Percentiles rank a stretch among this genome's conserved stretches.
Evolutionary conservation across 2,329 filamentous ascomycete species (phyloP).

Genomic region (Diatrype stigma): DNA sequence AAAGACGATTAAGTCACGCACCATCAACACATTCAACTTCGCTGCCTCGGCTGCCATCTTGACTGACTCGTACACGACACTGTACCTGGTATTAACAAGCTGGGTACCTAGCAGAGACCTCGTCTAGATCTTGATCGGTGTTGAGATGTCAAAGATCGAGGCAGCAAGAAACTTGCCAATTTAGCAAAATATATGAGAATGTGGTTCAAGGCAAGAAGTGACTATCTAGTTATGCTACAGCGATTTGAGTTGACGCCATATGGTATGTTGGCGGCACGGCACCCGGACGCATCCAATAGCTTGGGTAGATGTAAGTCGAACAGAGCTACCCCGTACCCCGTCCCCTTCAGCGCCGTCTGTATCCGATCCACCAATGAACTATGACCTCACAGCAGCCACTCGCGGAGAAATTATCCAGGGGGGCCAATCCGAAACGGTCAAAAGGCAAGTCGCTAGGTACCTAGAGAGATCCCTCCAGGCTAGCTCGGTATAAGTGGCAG

Average conservation of each 20-base stretch:
- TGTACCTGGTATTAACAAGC: too few relatives aligned
- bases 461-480: neutral
- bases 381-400: neutral
- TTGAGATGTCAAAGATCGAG: too few relatives aligned
- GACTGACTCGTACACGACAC: neutral
- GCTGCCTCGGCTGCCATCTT: slow-evolving; percentile 25
- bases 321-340: slow-evolving; percentile 3
- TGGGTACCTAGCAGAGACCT: too few relatives aligned
- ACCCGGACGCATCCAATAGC: too few relatives aligned
- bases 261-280: too few relatives aligned
- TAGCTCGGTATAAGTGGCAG: too few relatives aligned
- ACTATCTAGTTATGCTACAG: neutral
- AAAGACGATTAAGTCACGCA: slow-evolving; percentile 28
- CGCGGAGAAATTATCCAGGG: neutral
- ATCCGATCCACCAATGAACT: neutral
- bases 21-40: slow-evolving; percentile 66
- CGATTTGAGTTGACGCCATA: neutral
- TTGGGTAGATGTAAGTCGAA: neutral
- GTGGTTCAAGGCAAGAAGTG: neutral
- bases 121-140: too few relatives aligned
- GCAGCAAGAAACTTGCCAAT: too few relatives aligned
- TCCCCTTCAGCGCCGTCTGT: too few relatives aligned
- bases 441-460: neutral
- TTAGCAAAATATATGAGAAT: too few relatives aligned
- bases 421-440: neutral